Evolutionary conservation across 2,329 filamentous ascomycete species (phyloP).

Genomic region (Hypoxylon sp.): DNA sequence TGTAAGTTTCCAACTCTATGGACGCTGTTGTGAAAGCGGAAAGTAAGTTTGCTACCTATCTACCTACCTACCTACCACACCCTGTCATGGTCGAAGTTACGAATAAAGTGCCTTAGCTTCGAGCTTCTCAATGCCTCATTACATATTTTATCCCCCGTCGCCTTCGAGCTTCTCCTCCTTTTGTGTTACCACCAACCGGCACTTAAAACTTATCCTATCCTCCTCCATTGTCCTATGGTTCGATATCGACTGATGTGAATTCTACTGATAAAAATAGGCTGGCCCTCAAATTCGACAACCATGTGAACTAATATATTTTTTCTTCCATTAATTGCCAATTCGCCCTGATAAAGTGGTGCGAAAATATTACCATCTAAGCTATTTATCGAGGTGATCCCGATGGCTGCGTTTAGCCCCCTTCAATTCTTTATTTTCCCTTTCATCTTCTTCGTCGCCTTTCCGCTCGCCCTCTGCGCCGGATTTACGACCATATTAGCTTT

Average conservation of each 20-base stretch:
- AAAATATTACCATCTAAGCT: conserved; percentile 3
- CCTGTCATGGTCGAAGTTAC: conserved; percentile 14
- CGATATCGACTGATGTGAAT: conserved; percentile 6
- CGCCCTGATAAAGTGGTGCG: conserved; percentile 25
- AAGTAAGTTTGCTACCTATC: conserved; percentile 30
- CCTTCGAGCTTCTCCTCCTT: conserved; percentile 8
- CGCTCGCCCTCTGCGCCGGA: conserved; percentile 68
- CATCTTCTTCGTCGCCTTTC: conserved; percentile 68
- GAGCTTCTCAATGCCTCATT: conserved; percentile 26
- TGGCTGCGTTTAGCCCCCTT: conserved; percentile 63
- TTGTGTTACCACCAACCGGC: conserved; percentile 13
- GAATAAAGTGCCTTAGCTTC: conserved; percentile 28
- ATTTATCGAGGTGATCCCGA: conserved; percentile 41
- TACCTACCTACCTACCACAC: too few relatives aligned
- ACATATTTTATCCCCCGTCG: conserved; percentile 10
- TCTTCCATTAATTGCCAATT: conserved; percentile 21
- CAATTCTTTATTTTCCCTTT: conserved; percentile 68
- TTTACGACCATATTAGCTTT: conserved; percentile 71
- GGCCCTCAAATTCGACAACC: conserved; percentile 19
- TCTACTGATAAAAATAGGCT: conserved; percentile 9
- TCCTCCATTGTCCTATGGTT: not conserved
- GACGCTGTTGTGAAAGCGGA: conserved; percentile 5
- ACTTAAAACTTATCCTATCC: conserved; percentile 6
- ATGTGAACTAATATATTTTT: conserved; percentile 39
- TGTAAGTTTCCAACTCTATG: conserved; percentile 8